Evolutionary conservation across 805 yeast species (phyloP).

Genomic region (Nakazawaea populi): DNA sequence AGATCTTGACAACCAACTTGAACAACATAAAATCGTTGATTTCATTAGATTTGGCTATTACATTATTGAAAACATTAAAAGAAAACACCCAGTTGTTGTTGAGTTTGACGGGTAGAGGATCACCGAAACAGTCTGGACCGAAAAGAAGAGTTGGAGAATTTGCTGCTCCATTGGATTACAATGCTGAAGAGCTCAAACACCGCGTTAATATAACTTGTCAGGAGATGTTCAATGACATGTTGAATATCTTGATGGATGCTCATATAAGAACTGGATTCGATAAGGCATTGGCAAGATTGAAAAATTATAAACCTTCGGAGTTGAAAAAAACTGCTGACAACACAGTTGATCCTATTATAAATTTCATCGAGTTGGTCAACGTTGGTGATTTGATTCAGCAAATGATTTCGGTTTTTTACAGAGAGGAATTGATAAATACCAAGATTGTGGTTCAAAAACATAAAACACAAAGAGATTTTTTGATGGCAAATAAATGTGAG

Average conservation of each 20-base stretch:
- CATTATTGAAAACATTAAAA: conserved; percentile 64
- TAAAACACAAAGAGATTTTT: conserved; percentile 67
- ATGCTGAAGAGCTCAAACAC: conserved; percentile 25
- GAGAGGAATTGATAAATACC: conserved; percentile 63
- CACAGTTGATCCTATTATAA: conserved; percentile 75
- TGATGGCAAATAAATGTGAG: conserved; percentile 73
- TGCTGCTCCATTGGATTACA: conserved; percentile 13
- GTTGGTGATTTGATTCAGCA: conserved; percentile 90
- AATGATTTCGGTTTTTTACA: conserved; percentile 86
- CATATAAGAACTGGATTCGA: conserved; percentile 85
- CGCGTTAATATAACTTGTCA: conserved; percentile 34
- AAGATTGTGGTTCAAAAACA: conserved; percentile 38
- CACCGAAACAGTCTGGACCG: conserved; percentile 12
- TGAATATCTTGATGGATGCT: conserved; percentile 56
- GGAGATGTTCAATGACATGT: conserved; percentile 61
- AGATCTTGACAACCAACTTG: conserved; percentile 68
- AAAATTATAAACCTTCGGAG: conserved; percentile 60
- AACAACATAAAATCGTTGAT: conserved; percentile 71
- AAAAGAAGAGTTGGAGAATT: background rate
- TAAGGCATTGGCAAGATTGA: conserved; percentile 66
- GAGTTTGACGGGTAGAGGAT: conserved; percentile 27
- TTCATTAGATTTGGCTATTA: conserved; percentile 74
- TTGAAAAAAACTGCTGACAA: conserved; percentile 15
- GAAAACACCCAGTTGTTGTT: conserved; percentile 54
- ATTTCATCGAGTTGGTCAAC: conserved; percentile 86